Percentiles rank a stretch among this genome's conserved stretches.
Evolutionary conservation across 2,329 filamentous ascomycete species (phyloP).

Genomic region (Fusarium nisikadoi): DNA sequence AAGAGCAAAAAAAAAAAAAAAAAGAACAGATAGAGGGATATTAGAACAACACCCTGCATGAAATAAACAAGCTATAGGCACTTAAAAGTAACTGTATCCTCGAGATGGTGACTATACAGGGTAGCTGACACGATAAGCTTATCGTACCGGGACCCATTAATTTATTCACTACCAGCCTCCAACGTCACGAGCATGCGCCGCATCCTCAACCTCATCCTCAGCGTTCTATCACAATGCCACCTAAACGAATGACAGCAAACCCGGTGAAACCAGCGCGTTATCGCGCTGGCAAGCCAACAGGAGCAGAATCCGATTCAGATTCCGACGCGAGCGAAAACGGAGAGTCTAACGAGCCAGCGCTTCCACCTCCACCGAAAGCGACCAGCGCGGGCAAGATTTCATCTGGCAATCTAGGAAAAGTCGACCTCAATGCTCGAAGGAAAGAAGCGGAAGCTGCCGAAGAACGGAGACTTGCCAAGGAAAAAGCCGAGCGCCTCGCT

Average conservation of each 20-base stretch:
- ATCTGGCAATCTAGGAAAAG: constrained; percentile 61
- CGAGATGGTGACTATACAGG: constrained; percentile 9
- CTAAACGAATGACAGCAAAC: constrained; percentile 94
- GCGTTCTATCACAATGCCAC: constrained; percentile 61
- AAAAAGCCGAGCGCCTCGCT: constrained; percentile 62
- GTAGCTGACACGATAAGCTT: constrained; percentile 32
- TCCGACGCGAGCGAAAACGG: constrained; percentile 61
- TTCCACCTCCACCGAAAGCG: constrained; percentile 67
- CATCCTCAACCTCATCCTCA: constrained; percentile 14
- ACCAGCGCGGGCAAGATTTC: constrained; percentile 66
- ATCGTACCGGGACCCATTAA: constrained; percentile 32
- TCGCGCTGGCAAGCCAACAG: constrained; percentile 81
- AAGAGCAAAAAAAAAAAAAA: too few relatives aligned
- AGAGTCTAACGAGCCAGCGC: constrained; percentile 47
- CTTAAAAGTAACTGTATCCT: background rate
- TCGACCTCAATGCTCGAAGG: constrained; percentile 61
- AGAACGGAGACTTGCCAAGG: constrained; percentile 58
- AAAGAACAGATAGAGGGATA: background rate
- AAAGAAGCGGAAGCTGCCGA: constrained; percentile 60
- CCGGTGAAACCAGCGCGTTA: constrained; percentile 83
- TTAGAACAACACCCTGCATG: background rate
- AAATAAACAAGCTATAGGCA: background rate
- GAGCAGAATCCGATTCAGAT: constrained; percentile 65
- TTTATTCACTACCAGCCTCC: constrained; percentile 22
- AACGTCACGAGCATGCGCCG: constrained; percentile 37